A percentile compares a stretch with the other conserved stretches of the same genome.
These are phyloP conservation scores for Tympanopsis confertula DNA, from an alignment of 2,329 filamentous ascomycete genomes.

Conservation along the genomic window DNA sequence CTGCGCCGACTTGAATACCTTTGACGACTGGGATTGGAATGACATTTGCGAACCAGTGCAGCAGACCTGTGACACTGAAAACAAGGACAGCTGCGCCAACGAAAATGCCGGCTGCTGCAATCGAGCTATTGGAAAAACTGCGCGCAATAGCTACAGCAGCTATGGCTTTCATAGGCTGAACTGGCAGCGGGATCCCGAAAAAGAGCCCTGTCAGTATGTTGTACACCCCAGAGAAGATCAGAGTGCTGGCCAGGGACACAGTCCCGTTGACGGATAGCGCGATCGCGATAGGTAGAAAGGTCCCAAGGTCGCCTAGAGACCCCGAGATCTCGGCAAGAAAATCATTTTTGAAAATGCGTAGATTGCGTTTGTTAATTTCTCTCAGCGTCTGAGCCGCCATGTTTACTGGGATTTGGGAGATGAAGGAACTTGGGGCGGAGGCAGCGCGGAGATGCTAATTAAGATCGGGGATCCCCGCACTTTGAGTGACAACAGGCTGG, in stretches of 20 bases:
- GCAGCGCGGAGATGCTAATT: no score
- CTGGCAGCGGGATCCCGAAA: conserved; percentile 82
- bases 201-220: conserved; percentile 72
- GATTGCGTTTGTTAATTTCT: conserved; percentile 27
- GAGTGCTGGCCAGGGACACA: conserved; percentile 70
- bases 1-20: conserved; percentile 87
- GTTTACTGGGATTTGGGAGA: no score
- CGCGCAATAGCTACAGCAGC: conserved; percentile 76
- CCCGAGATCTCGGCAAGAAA: conserved; percentile 74
- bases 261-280: conserved; percentile 68
- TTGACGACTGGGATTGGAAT: conserved; percentile 84
- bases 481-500: no score
- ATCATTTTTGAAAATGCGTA: conserved; percentile 37
- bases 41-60: conserved; percentile 59
- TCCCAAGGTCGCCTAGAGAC: conserved; percentile 79
- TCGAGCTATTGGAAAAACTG: conserved; percentile 54
- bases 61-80: conserved; percentile 68
- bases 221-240: conserved; percentile 78
- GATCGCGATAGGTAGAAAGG: conserved; percentile 78
- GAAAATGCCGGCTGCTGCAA: conserved; percentile 72
- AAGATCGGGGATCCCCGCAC: no score
- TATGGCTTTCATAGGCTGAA: conserved; percentile 87
- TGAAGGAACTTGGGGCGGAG: no score
- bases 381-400: background rate
- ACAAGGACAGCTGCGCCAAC: conserved; percentile 64